A percentile compares a stretch with the other conserved stretches of the same genome.
phyloP scores from a whole-genome alignment of 331 rosid genomes.

The Spiraea crenata region DNA sequence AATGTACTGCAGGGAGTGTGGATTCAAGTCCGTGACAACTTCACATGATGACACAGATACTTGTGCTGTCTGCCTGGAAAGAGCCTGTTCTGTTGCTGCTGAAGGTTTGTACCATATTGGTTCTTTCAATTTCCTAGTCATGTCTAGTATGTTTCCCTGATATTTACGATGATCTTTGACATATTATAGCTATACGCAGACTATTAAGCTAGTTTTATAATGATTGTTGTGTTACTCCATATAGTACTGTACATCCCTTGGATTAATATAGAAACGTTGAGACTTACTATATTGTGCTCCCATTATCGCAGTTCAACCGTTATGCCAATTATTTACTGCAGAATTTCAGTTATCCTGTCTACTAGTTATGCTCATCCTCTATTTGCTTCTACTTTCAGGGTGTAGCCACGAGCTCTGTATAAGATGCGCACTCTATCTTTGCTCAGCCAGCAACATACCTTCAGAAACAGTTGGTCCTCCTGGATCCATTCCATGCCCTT shows the following conservation, averaged over 20 bases:
- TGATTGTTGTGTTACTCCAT: not conserved
- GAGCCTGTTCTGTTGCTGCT: conserved; percentile 77
- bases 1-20: conserved; percentile 66
- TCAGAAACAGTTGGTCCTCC: conserved; percentile 51
- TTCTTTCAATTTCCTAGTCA: not conserved
- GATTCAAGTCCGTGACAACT: conserved; percentile 54
- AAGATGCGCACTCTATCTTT: conserved; percentile 84
- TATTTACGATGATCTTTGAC: not conserved
- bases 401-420: conserved; percentile 83
- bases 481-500: conserved; percentile 85
- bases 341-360: not conserved
- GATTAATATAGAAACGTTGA: not conserved
- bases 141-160: not conserved
- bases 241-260: not conserved
- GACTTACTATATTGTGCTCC: not conserved
- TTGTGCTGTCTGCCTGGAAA: conserved; percentile 91
- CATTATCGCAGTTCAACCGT: not conserved
- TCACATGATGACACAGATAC: conserved; percentile 58
- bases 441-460: conserved; percentile 72
- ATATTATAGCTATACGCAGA: not conserved
- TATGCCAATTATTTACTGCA: not conserved
- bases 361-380: conserved; percentile 16
- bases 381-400: conserved; percentile 44
- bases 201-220: not conserved
- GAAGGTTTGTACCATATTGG: conserved; percentile 48